Conservation (phyloP, 805 yeast genomes). For the Saccharomyces mikatae region DNA sequence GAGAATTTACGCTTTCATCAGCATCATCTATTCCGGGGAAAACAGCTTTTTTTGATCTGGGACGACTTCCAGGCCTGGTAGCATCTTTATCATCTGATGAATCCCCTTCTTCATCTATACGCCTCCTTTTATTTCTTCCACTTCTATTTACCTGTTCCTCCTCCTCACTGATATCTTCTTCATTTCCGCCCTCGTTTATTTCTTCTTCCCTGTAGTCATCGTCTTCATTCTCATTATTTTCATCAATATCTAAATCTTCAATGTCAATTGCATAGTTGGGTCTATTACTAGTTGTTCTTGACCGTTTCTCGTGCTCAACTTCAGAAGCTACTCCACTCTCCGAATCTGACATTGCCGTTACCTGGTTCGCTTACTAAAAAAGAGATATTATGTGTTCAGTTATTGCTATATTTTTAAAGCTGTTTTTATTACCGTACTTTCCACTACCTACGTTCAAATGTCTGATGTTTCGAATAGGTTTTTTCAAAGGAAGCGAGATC, state of each 20-base stretch:
- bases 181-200: slow-evolving; percentile 9
- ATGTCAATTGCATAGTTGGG: slow-evolving; percentile 26
- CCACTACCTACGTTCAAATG: background rate
- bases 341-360: background rate
- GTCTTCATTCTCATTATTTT: slow-evolving; percentile 26
- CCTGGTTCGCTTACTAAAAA: background rate
- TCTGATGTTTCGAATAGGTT: background rate
- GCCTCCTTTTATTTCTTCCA: background rate
- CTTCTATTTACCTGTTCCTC: slow-evolving; percentile 2
- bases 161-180: slow-evolving; percentile 9
- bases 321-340: background rate
- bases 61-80: slow-evolving; percentile 11
- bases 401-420: background rate
- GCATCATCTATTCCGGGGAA: slow-evolving; percentile 16
- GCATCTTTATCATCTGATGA: slow-evolving; percentile 16
- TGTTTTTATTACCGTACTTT: background rate
- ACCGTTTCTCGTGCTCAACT: slow-evolving; percentile 7
- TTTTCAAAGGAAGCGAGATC: background rate
- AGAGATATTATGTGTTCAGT: background rate
- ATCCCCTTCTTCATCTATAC: slow-evolving; percentile 17
- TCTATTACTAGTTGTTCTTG: slow-evolving; percentile 16
- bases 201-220: slow-evolving; percentile 19
- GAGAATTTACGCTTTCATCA: slow-evolving; percentile 63
- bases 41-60: slow-evolving; percentile 9
- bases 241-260: slow-evolving; percentile 27